These are phyloP conservation scores for Scolecobasidium constrictum DNA, from an alignment of 2,329 filamentous ascomycete genomes.

Conservation along the genomic window DNA sequence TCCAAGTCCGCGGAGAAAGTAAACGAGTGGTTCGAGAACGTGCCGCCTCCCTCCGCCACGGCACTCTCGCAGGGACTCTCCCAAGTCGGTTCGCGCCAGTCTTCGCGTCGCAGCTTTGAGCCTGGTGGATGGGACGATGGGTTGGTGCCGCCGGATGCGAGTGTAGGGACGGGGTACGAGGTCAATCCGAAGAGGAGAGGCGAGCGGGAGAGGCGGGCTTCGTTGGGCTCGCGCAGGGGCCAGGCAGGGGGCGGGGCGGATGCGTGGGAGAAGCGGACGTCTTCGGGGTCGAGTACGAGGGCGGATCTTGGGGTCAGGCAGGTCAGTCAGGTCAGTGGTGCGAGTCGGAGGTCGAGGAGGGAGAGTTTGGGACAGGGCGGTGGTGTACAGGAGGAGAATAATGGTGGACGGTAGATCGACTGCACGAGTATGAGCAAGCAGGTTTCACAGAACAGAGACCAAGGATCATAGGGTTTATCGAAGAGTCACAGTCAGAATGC, in stretches of 20 bases:
- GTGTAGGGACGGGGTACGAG: conserved; percentile 5
- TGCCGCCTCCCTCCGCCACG: not conserved
- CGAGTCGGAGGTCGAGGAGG: not conserved
- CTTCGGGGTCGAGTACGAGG: conserved; percentile 1
- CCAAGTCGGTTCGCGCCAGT: too few species aligned
- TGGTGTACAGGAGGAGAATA: too few species aligned
- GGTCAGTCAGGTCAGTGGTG: not conserved
- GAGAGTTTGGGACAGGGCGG: too few species aligned
- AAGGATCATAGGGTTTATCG: too few species aligned
- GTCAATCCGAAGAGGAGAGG: not conserved
- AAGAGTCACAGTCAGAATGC: too few species aligned
- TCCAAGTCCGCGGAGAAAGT: conserved; percentile 3
- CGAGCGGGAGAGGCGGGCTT: too few species aligned
- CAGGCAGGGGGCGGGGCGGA: not conserved
- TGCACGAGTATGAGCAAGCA: too few species aligned
- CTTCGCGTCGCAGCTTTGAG: not conserved
- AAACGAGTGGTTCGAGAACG: conserved; percentile 1
- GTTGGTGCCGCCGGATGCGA: not conserved
- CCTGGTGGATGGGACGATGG: not conserved
- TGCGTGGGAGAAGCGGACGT: not conserved
- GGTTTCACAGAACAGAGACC: too few species aligned
- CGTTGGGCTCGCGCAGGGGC: not conserved
- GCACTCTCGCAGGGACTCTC: too few species aligned
- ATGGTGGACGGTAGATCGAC: too few species aligned
- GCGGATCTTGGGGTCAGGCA: not conserved